phyloP scores from a whole-genome alignment of 2,329 filamentous ascomycete genomes.

The Pyrenophora teres region DNA sequence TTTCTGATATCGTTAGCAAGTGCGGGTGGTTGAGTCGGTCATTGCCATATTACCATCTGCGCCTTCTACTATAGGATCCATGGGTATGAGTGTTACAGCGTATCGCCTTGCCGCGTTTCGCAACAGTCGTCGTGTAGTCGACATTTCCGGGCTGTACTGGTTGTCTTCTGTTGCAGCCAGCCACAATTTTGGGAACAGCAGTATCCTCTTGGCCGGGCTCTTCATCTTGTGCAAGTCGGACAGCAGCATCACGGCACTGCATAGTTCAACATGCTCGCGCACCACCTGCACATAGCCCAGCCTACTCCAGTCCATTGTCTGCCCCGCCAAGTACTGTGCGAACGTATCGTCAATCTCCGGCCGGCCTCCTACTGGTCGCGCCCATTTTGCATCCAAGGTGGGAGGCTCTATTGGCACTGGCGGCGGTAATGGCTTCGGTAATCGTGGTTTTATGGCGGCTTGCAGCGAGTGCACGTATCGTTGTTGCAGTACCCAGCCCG shows the following conservation, averaged over 20 bases:
- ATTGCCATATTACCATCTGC: slow-evolving; percentile 32
- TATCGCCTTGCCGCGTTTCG: slow-evolving; percentile 53
- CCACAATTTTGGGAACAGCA: slow-evolving; percentile 53
- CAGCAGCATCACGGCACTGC: slow-evolving; percentile 56
- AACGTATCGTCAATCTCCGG: slow-evolving; percentile 37
- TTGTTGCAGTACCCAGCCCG: slow-evolving; percentile 86
- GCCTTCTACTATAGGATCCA: slow-evolving; percentile 47
- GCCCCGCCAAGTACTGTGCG: slow-evolving; percentile 39
- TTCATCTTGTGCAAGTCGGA: slow-evolving; percentile 52
- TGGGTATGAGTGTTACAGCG: slow-evolving; percentile 51
- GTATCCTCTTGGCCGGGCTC: slow-evolving; percentile 52
- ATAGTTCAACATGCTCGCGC: slow-evolving; percentile 53
- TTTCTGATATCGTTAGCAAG: slow-evolving; percentile 24
- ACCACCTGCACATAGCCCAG: slow-evolving; percentile 56
- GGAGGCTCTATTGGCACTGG: slow-evolving; percentile 41
- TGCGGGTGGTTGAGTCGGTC: background rate
- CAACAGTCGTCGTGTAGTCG: slow-evolving; percentile 52
- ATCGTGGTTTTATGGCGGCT: slow-evolving; percentile 66
- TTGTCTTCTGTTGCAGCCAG: slow-evolving; percentile 43
- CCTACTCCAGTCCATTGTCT: slow-evolving; percentile 51
- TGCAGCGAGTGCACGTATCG: slow-evolving; percentile 80
- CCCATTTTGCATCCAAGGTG: slow-evolving; percentile 46
- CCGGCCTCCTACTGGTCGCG: slow-evolving; percentile 35
- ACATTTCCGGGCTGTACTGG: slow-evolving; percentile 49
- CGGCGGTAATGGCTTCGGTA: slow-evolving; percentile 47